phyloP scores from a whole-genome alignment of 1,284 basidiomycete species.

The Hymenochaete sp. region DNA sequence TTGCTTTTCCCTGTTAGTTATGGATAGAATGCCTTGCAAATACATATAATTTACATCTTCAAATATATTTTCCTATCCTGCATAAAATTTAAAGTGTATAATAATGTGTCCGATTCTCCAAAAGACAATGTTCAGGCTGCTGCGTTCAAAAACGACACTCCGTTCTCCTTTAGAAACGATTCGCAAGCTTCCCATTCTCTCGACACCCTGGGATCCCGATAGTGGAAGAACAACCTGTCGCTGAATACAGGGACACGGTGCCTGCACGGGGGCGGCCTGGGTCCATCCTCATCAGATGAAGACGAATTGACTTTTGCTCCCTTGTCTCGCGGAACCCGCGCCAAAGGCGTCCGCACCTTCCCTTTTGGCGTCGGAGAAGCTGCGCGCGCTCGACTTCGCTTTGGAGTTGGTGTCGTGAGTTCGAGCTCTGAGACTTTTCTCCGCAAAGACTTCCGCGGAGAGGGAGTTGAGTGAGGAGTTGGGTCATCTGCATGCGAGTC shows the following conservation, averaged over 20 bases:
- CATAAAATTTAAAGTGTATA: neutral
- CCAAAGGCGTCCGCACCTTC: neutral
- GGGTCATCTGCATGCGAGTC: neutral
- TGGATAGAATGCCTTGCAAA: no score
- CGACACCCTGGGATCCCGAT: slow-evolving; percentile 14
- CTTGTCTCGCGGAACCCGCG: neutral
- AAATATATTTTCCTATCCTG: neutral
- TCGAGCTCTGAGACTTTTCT: neutral
- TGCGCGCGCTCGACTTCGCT: neutral
- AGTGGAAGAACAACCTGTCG: slow-evolving; percentile 14
- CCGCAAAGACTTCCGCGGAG: slow-evolving; percentile 5
- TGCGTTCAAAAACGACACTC: slow-evolving; percentile 5
- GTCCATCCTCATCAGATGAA: slow-evolving; percentile 10
- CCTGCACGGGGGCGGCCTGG: slow-evolving; percentile 10
- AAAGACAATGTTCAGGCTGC: neutral
- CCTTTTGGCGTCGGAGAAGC: neutral
- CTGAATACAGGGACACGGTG: slow-evolving; percentile 10
- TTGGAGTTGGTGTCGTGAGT: slow-evolving; percentile 11
- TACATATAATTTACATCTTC: no score
- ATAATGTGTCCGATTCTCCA: neutral
- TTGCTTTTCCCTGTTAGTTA: no score
- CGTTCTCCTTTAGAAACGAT: slow-evolving; percentile 5
- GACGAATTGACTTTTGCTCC: neutral
- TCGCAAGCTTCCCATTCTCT: slow-evolving; percentile 13
- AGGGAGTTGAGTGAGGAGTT: neutral